A percentile compares a stretch with the other conserved stretches of the same genome.
phyloP scores from a whole-genome alignment of 345 rosid genomes.

The Rhodomyrtus tomentosa region DNA sequence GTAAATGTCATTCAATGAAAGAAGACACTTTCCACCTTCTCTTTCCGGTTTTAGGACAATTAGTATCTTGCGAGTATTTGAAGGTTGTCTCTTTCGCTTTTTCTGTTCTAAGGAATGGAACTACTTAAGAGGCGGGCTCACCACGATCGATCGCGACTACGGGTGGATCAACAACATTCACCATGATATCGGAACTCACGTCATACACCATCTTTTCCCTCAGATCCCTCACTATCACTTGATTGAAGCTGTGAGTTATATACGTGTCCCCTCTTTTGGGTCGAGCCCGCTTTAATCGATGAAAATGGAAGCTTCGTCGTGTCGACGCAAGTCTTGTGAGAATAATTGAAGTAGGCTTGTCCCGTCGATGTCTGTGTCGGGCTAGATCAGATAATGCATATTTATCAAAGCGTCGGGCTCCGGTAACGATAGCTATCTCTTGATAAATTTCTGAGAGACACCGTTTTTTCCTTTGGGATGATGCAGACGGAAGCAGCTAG shows the following conservation, averaged over 20 bases:
- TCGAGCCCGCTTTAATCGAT: neutral
- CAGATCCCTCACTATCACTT: constrained; percentile 96
- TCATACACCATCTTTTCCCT: constrained; percentile 90
- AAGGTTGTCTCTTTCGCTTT: neutral
- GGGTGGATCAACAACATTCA: constrained; percentile 86
- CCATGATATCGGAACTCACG: constrained; percentile 96
- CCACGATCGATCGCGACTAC: constrained; percentile 80
- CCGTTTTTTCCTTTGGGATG: neutral
- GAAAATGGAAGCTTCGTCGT: neutral
- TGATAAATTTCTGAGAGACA: neutral
- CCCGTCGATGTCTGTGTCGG: neutral
- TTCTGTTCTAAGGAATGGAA: constrained; percentile 63
- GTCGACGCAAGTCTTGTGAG: neutral
- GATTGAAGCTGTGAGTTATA: constrained; percentile 66
- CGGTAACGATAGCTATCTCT: neutral
- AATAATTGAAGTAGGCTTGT: neutral
- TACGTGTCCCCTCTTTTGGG: neutral
- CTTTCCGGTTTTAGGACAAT: neutral
- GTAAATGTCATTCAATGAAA: constrained; percentile 19
- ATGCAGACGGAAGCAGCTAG: constrained; percentile 74
- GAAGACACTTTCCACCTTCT: neutral
- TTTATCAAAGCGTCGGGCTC: neutral
- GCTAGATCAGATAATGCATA: neutral
- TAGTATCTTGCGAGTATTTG: neutral
- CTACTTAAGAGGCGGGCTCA: constrained; percentile 87